Percentiles rank a stretch among this genome's conserved stretches.
Conservation (phyloP, 257 asterid genomes). For the Solanum bukasovii region DNA sequence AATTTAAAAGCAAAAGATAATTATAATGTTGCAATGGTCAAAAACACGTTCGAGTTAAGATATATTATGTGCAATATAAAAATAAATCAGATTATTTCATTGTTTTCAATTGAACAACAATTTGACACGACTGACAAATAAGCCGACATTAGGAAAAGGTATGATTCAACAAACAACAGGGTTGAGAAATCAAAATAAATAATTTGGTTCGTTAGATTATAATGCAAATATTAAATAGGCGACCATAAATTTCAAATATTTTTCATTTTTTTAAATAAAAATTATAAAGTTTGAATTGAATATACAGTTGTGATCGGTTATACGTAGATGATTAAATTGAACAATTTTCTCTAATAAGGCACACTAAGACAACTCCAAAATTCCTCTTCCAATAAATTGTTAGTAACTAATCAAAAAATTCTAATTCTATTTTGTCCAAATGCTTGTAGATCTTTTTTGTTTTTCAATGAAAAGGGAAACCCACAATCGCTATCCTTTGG, state of each 20-base stretch:
- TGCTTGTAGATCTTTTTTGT: not conserved
- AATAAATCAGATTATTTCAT: accelerated
- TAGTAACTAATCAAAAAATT: not conserved
- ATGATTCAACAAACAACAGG: not conserved
- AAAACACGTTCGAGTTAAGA: not conserved
- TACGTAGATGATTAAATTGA: not conserved
- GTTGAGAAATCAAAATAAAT: not conserved
- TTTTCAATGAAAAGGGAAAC: accelerated
- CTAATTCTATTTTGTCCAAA: not conserved
- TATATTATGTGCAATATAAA: not conserved
- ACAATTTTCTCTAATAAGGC: not conserved
- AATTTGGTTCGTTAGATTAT: not conserved
- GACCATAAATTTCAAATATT: not conserved
- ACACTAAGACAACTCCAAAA: not conserved
- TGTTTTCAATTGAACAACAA: not conserved
- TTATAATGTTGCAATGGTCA: not conserved
- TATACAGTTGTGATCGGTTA: not conserved
- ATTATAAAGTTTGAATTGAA: not conserved
- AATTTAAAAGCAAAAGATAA: not conserved
- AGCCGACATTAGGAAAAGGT: too few relatives aligned
- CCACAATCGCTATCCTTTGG: accelerated
- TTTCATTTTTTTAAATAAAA: not conserved
- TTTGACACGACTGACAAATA: too few relatives aligned
- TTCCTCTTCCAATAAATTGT: not conserved
- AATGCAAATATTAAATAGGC: not conserved